Base-by-base conservation (phyloP, 176 grass and related monocot species). In the Triticum urartu region DNA sequence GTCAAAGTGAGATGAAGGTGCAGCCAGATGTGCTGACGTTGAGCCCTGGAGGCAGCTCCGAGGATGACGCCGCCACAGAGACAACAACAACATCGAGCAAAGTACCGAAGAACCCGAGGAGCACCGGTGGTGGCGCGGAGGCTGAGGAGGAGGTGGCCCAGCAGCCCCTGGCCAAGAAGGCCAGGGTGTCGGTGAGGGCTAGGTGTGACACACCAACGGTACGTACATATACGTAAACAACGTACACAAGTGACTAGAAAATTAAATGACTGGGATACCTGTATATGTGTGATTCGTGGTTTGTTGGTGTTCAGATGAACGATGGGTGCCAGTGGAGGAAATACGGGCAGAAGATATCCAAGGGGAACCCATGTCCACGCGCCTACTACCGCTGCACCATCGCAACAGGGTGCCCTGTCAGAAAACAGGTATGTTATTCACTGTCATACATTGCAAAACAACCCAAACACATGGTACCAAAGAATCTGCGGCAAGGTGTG, bases 251-350 rank as follows among this genome's bases (percentile, higher is more conserved):
- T 68, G 21, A 48, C 22, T 42, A 43, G 9, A 28, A 81, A 50
- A 12, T 81, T 11, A 45, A 45, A 45, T 45, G 11, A 45, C 3
- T 45, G 43, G 43, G 43, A 47, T 4, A 47, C 11, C 11, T 11
- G 4, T 13, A 47, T 47, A 47, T 47, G 4, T 47, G 43, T 47
- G 43, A 52, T 52, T 6, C 0, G 48, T 14, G 85, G 50, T 54
- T 54, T 54, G 72, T 28, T 18, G n/a, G 72, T 42, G 42, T 71
- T 28, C 83, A 95, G 95, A 95, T 98, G 93, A 91, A 89, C 30
- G 95, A 98, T 6, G 93, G 95, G 14, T 95, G 91, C 61, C 95
- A 95, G 21, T 98, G 95, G 95, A 95, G 93, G 28, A 98, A 98
- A 83, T 94, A 98, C 34, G 95, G 95, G 10, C 95, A 98, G 65